Conservation (phyloP, 2,329 filamentous ascomycete species). For the Verticillium isaacii region DNA sequence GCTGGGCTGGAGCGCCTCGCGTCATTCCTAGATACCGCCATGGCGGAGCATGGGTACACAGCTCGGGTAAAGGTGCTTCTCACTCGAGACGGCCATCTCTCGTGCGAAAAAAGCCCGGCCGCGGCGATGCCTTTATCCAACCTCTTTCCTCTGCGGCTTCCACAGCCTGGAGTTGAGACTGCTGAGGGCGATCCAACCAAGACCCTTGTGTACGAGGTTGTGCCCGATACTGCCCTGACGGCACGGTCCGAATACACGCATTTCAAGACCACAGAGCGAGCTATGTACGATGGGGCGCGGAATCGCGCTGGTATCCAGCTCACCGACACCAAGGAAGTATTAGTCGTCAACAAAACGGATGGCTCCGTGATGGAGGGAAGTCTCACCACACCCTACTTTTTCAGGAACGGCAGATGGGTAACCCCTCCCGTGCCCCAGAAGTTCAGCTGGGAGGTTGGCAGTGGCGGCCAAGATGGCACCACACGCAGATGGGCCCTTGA, state of each 20-base stretch:
- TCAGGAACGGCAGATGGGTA: conserved; percentile 67
- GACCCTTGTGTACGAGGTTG: conserved; percentile 33
- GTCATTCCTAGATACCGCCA: conserved; percentile 20
- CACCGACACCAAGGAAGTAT: conserved; percentile 60
- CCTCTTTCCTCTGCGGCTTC: conserved; percentile 53
- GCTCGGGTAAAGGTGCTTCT: conserved; percentile 52
- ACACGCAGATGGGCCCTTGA: conserved; percentile 80
- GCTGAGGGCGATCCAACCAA: conserved; percentile 19
- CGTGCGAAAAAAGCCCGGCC: conserved; percentile 31
- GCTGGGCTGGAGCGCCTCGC: conserved; percentile 37
- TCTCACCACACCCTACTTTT: conserved; percentile 78
- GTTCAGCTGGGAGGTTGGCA: conserved; percentile 35
- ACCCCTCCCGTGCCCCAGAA: conserved; percentile 62
- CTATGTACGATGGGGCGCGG: conserved; percentile 68
- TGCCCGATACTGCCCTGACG: conserved; percentile 38
- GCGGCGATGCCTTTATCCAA: conserved; percentile 28
- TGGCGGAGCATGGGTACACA: conserved; percentile 12
- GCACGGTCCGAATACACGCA: conserved; percentile 62
- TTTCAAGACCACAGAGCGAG: conserved; percentile 77
- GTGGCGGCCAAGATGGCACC: conserved; percentile 79
- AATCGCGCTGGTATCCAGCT: conserved; percentile 50
- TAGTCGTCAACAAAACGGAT: conserved; percentile 60
- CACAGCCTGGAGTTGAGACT: conserved; percentile 31
- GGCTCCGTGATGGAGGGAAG: conserved; percentile 80
- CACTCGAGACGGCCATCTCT: conserved; percentile 39